Conservation (phyloP, 1,284 basidiomycete genomes). For the Uromyces viciae-fabae region DNA sequence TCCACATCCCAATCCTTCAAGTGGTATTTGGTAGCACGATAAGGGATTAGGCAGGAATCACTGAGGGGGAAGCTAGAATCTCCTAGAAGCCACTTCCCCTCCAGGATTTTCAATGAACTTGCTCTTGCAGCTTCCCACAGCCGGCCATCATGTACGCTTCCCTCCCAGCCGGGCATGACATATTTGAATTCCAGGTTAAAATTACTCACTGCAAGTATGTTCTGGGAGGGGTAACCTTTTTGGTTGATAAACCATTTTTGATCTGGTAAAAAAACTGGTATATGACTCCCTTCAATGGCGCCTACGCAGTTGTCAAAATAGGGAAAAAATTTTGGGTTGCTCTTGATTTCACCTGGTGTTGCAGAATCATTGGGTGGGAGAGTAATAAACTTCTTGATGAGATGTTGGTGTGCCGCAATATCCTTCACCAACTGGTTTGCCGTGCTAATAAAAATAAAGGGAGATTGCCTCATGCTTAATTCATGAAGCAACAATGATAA, state of each 20-base stretch:
- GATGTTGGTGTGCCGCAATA: neutral
- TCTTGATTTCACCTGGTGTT: neutral
- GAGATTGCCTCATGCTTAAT: too few relatives aligned
- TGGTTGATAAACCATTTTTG: neutral
- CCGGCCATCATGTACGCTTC: neutral
- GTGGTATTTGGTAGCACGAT: constrained; percentile 1
- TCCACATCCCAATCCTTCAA: constrained; percentile 4
- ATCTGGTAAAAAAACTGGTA: neutral
- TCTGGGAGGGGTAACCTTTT: constrained; percentile 5
- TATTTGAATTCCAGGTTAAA: neutral
- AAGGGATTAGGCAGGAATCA: constrained; percentile 1
- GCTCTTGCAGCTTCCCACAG: neutral
- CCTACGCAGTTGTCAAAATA: neutral
- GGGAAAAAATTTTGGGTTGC: neutral
- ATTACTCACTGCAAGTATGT: neutral
- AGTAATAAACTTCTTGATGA: neutral
- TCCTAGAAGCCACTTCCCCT: neutral
- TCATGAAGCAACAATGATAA: too few relatives aligned
- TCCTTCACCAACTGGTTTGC: neutral
- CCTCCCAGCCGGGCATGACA: neutral
- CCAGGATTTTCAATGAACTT: neutral
- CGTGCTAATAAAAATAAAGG: neutral
- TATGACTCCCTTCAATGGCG: neutral
- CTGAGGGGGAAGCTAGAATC: neutral
- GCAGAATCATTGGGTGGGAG: neutral